phyloP scores from a whole-genome alignment of 768 basidiomycete genomes.

The Sarcomyxa edulis region DNA sequence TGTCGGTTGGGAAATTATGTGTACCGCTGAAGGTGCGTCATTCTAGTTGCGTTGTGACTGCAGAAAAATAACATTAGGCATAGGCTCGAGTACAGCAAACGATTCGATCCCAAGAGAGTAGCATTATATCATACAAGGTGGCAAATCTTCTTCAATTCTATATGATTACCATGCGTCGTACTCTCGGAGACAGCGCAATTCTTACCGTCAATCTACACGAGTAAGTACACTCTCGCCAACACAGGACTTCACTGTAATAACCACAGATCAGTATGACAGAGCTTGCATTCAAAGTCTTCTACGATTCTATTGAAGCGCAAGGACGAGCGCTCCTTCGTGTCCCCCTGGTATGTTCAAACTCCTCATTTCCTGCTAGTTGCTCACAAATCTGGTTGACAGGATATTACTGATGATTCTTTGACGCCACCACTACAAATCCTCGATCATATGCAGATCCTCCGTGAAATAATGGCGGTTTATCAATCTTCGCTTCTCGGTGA shows the following conservation, averaged over 20 bases:
- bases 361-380: slow-evolving; percentile 11
- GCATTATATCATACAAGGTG: slow-evolving; percentile 88
- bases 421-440: slow-evolving; percentile 74
- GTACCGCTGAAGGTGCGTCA: slow-evolving; percentile 78
- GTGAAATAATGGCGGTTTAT: slow-evolving; percentile 87
- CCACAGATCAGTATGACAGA: slow-evolving; percentile 63
- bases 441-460: slow-evolving; percentile 78
- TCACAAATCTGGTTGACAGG: slow-evolving; percentile 35
- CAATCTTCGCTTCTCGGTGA: slow-evolving; percentile 78
- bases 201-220: slow-evolving; percentile 75
- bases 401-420: slow-evolving; percentile 62
- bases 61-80: too few species aligned
- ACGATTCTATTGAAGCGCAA: slow-evolving; percentile 82
- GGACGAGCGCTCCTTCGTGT: slow-evolving; percentile 58
- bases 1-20: slow-evolving; percentile 76
- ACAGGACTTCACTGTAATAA: neutral
- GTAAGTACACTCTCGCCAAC: slow-evolving; percentile 35
- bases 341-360: slow-evolving; percentile 39
- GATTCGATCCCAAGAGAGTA: slow-evolving; percentile 88
- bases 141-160: slow-evolving; percentile 97
- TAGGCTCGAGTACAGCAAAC: slow-evolving; percentile 92
- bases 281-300: slow-evolving; percentile 78
- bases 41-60: too few species aligned
- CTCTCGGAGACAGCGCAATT: slow-evolving; percentile 80
- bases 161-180: slow-evolving; percentile 85